Evolutionary conservation across 2,329 filamentous ascomycete species (phyloP).

Genomic region (Fusarium continuum): DNA sequence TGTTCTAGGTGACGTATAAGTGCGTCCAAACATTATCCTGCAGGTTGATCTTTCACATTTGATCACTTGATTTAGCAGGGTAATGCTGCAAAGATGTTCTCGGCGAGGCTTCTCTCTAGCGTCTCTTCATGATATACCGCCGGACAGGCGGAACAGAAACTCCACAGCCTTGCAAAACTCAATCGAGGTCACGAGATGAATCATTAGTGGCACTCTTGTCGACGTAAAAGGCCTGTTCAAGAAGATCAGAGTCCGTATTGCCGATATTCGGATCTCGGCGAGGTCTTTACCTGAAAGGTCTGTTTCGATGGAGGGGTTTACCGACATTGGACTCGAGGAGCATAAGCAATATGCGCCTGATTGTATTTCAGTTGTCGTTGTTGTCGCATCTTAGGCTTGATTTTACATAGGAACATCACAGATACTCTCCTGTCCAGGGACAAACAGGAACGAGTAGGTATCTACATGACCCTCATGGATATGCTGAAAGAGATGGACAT

Average conservation of each 20-base stretch:
- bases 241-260: background rate
- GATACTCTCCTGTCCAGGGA: no score
- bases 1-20: no score
- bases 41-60: background rate
- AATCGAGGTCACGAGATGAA: background rate
- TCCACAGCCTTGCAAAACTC: background rate
- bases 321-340: background rate
- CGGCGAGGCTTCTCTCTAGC: background rate
- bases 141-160: background rate
- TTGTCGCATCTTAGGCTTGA: background rate
- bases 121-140: background rate
- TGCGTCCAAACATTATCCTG: no score
- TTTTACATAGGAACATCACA: no score
- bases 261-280: background rate
- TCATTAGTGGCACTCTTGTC: background rate
- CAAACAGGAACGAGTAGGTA: background rate
- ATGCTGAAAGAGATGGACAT: no score
- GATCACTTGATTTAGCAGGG: background rate
- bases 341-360: background rate
- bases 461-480: no score
- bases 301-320: background rate
- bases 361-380: background rate
- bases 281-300: background rate
- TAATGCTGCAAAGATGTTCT: background rate
- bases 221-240: background rate